Base-by-base conservation (phyloP, 2,329 filamentous ascomycete genomes). In the Penicillium sp. region DNA sequence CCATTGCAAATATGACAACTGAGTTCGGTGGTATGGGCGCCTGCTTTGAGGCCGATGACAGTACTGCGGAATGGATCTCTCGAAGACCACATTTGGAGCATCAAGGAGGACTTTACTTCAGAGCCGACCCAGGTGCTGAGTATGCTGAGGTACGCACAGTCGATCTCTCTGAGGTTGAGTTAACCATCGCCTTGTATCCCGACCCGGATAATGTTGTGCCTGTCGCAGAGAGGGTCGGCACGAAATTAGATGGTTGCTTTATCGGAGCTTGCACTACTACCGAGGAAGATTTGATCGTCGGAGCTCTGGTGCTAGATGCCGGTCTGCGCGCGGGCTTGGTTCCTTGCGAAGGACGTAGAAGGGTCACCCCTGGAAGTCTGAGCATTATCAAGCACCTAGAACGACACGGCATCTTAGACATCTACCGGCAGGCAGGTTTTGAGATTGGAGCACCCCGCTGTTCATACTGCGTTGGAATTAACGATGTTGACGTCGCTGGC, bases 1-100 rank as follows among this genome's bases (percentile, higher is more conserved):
- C 79, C 1, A 77, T 81, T 47, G 67, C 71, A 10, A 81, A 81
- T 55, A 81, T 81, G 78, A 78, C 73, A 1, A 78, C 78, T 1
- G 45, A 48, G 6, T 48, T 48, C 16, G 45, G 45, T 14, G 45
- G 45, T 14, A 48, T 48, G 45, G 45, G 54, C 43, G 46, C 29
- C 10, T 47, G 42, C 19, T 48, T 48, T 26, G 51, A 39, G n/a
- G 43, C 44, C n/a, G 43, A 47, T 29, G 35, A 19, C 25, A 54
- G n/a, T 6, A 54, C 44, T 8, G 51, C 27, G 11, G 23, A 19
- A n/a, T 54, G 21, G 31, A 42, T 47, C 19, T 72, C 1, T 78
- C 75, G 0, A 59, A 69, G 3, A 51, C 67, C 21, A 13, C 10
- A 37, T 26, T 13, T 23, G 3, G 29, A 39, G 25, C 51, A 54